Percentiles rank a stretch among this genome's conserved stretches.
phyloP scores from a whole-genome alignment of 805 yeast species.

The Lipomyces kockii region DNA sequence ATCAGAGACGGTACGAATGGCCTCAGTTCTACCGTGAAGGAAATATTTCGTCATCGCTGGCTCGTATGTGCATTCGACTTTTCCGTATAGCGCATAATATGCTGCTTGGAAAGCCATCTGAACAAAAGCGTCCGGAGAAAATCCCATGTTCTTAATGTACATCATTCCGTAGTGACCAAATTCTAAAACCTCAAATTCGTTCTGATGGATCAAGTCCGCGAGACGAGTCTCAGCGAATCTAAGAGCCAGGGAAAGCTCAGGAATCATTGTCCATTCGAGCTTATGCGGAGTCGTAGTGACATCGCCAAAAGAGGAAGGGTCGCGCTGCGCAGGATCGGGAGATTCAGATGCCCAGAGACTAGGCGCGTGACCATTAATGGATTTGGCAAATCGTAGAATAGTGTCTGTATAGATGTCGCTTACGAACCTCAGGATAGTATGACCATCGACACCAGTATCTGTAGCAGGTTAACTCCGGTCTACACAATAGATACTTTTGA shows the following conservation, averaged over 20 bases:
- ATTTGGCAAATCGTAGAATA: slow-evolving; percentile 80
- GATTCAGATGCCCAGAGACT: slow-evolving; percentile 65
- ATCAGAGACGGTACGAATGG: slow-evolving; percentile 80
- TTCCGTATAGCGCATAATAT: slow-evolving; percentile 88
- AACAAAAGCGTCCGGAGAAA: slow-evolving; percentile 91
- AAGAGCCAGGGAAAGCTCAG: slow-evolving; percentile 75
- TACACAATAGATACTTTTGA: neutral
- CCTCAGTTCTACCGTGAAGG: slow-evolving; percentile 91
- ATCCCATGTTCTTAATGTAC: slow-evolving; percentile 79
- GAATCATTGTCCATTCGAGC: slow-evolving; percentile 83
- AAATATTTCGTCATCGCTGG: slow-evolving; percentile 94
- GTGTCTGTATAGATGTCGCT: slow-evolving; percentile 92
- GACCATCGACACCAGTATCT: slow-evolving; percentile 91
- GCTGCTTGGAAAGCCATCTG: slow-evolving; percentile 95
- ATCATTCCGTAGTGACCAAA: slow-evolving; percentile 70
- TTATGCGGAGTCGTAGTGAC: slow-evolving; percentile 75
- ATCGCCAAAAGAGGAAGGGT: slow-evolving; percentile 50
- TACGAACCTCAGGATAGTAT: slow-evolving; percentile 85
- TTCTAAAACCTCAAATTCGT: slow-evolving; percentile 81
- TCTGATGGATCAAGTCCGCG: slow-evolving; percentile 84
- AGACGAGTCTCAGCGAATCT: slow-evolving; percentile 90
- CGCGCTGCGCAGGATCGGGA: slow-evolving; percentile 54
- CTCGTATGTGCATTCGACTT: slow-evolving; percentile 91
- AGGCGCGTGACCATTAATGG: slow-evolving; percentile 77
- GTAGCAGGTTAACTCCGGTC: neutral